Evolutionary conservation across 768 basidiomycete genomes (phyloP).

Genomic region (Podaxis sp.): DNA sequence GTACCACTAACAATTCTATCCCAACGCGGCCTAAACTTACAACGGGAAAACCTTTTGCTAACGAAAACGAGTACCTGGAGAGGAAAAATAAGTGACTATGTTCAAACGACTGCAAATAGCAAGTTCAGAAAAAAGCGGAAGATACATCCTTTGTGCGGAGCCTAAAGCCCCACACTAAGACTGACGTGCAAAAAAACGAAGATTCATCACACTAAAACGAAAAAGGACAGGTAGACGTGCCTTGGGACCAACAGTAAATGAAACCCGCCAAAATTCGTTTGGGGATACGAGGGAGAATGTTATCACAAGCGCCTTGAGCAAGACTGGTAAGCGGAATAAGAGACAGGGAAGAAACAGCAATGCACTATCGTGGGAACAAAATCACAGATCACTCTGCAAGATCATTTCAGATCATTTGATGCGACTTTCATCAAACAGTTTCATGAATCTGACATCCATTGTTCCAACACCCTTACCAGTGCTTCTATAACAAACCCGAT

Average conservation of each 20-base stretch:
- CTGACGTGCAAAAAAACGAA: conserved; percentile 57
- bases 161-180: conserved; percentile 31
- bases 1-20: not conserved
- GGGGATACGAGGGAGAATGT: not conserved
- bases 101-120: not conserved
- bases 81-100: not conserved
- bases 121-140: conserved; percentile 39
- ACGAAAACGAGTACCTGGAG: not conserved
- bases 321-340: not conserved
- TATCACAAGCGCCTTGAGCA: not conserved
- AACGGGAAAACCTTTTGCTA: not conserved
- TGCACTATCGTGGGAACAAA: not conserved
- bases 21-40: not conserved
- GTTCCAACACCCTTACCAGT: not conserved
- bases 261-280: not conserved
- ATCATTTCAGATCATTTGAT: not conserved
- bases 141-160: conserved; percentile 34
- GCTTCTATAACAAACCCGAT: not conserved
- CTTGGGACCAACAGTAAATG: not conserved
- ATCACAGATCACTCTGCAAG: not conserved
- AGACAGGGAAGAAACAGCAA: not conserved
- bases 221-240: not conserved
- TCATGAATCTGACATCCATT: too few species aligned
- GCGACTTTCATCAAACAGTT: too few species aligned
- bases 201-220: conserved; percentile 34